Conservation (phyloP, 352 stramenopile genomes). For the Detonula confervacea region DNA sequence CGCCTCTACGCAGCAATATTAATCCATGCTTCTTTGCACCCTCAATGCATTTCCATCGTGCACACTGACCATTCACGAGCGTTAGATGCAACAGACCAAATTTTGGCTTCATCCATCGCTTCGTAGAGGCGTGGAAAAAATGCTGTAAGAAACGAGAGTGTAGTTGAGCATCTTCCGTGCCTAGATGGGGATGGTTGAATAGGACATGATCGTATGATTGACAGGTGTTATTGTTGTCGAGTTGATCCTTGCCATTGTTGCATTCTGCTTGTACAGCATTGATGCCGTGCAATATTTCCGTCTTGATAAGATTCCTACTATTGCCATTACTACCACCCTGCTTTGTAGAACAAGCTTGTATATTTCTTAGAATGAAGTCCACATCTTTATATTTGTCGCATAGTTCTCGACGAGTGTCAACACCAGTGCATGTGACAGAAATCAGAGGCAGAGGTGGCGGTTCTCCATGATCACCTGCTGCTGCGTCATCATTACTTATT, state of each 20-base stretch:
- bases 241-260: constrained; percentile 9
- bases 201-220: constrained; percentile 80
- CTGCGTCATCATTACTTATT: constrained; percentile 4
- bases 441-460: not conserved
- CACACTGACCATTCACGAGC: constrained; percentile 67
- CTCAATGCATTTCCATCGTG: constrained; percentile 67
- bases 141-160: constrained; percentile 91
- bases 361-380: constrained; percentile 58
- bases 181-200: constrained; percentile 95
- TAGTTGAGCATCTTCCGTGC: constrained; percentile 88
- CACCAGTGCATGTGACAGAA: constrained; percentile 62
- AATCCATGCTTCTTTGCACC: constrained; percentile 64
- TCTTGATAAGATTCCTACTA: constrained; percentile 6
- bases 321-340: not conserved
- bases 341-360: constrained; percentile 31
- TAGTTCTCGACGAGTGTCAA: constrained; percentile 68
- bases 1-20: constrained; percentile 43
- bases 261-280: constrained; percentile 61
- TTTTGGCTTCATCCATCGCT: constrained; percentile 55
- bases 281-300: constrained; percentile 57
- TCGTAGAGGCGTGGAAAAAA: constrained; percentile 86
- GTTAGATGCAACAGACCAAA: constrained; percentile 66
- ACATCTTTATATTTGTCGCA: constrained; percentile 76
- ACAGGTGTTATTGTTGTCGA: constrained; percentile 1
- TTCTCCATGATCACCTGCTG: not conserved